Base-by-base conservation (phyloP, 2,329 filamentous ascomycete genomes). In the Aureobasidium sp. region DNA sequence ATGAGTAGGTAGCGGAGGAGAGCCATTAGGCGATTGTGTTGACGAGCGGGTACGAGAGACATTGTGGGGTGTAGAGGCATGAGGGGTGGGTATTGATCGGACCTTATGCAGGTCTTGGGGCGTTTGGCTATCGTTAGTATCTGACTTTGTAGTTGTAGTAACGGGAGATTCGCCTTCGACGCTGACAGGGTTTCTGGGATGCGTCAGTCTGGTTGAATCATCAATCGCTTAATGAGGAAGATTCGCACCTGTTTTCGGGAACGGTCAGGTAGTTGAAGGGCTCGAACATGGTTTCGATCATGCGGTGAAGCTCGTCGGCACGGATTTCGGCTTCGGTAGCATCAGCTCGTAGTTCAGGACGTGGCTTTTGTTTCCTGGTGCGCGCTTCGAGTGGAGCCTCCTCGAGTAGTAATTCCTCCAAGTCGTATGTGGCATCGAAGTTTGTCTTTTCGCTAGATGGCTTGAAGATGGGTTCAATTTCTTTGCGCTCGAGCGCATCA, bases 391-490 rank as follows among this genome's bases (percentile, higher is more conserved):
- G 78, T 0, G 94, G 94, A 13, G 94, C 94, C 73, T 99, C 94
- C 75, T 99, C 94, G 48, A 99, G 76, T 1, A 99, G 77, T 23
- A 99, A 76, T 74, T 99, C 94, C 72, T 99, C 94, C 56, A 99
- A 78, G 74, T 99, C 94, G 72, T 99, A 97, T 0, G 94, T 99
- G 5, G 94, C 94, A 75, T 99, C 94, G 68, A 99, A 99, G 73
- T 99, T 99, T 3, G 94, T 97, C 82, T 99, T 99, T 53, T 97
- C 94, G 62, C 91, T 92, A 0, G 93, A 96, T 0, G 94, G 94
- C 23, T 89, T 84, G 73, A 99, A 99, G 3, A 97, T 86, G 0
- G 94, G 94, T 68, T 92, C 87, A 48, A 97, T 87, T 71, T 91
- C 86, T 73, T 97, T 97, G 66, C 85, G 81, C 72, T 96, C 90